phyloP scores from a whole-genome alignment of 192 early-diverging fungal genomes.

The Coemansia asiatica region DNA sequence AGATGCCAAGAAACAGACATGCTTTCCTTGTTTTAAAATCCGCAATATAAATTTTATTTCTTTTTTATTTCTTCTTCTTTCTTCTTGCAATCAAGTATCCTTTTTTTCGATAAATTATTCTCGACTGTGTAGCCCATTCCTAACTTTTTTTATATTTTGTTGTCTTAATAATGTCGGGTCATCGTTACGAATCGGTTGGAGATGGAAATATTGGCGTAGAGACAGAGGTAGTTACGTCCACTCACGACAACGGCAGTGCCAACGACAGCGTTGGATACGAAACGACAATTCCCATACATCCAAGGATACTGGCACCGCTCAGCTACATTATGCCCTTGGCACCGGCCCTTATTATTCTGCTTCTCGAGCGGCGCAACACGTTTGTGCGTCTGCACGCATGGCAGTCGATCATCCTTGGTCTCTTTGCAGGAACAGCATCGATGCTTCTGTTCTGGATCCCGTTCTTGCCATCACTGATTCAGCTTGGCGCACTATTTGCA shows the following conservation, averaged over 20 bases:
- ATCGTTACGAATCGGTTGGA: constrained; percentile 47
- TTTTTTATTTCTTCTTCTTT: neutral
- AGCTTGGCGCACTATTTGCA: constrained; percentile 30
- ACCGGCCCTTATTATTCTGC: constrained; percentile 32
- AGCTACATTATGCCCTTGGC: constrained; percentile 39
- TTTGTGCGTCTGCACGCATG: constrained; percentile 51
- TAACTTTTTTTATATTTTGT: neutral
- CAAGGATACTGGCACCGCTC: constrained; percentile 52
- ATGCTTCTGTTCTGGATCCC: constrained; percentile 50
- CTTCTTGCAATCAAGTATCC: constrained; percentile 2
- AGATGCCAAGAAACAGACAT: neutral
- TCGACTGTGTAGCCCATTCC: neutral
- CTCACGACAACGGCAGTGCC: constrained; percentile 19
- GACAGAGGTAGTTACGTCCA: constrained; percentile 38
- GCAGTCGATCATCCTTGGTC: constrained; percentile 43
- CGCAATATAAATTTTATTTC: neutral
- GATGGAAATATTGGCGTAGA: constrained; percentile 52
- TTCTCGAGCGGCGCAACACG: constrained; percentile 49
- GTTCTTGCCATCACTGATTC: constrained; percentile 28
- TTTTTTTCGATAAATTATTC: neutral
- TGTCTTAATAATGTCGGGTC: constrained; percentile 23
- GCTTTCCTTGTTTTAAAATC: neutral
- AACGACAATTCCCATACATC: constrained; percentile 47
- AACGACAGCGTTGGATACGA: constrained; percentile 50
- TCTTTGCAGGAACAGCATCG: constrained; percentile 23